Base-by-base conservation (phyloP, 2,329 filamentous ascomycete genomes). In the Nemania sp. region DNA sequence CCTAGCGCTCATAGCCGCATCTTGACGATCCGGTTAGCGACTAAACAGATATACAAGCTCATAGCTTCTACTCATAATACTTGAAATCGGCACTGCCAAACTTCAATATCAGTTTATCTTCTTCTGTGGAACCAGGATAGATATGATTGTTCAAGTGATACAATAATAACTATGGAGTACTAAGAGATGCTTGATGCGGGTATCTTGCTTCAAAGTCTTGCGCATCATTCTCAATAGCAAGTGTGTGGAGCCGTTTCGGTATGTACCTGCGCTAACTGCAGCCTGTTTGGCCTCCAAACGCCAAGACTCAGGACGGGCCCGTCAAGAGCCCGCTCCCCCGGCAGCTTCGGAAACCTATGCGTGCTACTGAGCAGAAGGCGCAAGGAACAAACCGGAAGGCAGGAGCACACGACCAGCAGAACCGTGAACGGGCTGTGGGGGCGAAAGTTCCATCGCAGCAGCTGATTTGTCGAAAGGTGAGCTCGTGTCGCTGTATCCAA, bases 401-500 rank as follows among this genome's bases (percentile, higher is more conserved):
- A 57, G 11, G 45, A 19, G 46, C 59, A 60, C 49, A 57, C 49
- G 59, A 52, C 54, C 17, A 24, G 40, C 23, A 39, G 46, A 59
- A 40, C 61, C 43, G 54, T 41, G 52, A 56, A 53, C 36, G 61
- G 45, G 12, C 37, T 37, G 36, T 52, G 56, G 54, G 49, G 44
- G 48, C 12, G 12, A 53, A 2, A n/a, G 19, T 28, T 5, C 5
- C 5, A n/a, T 39, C 3, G 20, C 5, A 23, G 20, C 28, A 11
- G 41, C 37, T 54, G 56, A 49, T 51, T 55, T 47, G 52, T 23
- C 50, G 33, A 50, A 23, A 39, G 31, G 20, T 26, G 39, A 41
- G 39, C 41, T 57, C 57, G 51, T 57, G 42, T 54, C 36, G 52
- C 26, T 37, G 40, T 30, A 34, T 58, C 64, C 64, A 66, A 66